These are phyloP conservation scores for Lithospermum erythrorhizon DNA, from an alignment of 257 asterid species.

Conservation along the genomic window DNA sequence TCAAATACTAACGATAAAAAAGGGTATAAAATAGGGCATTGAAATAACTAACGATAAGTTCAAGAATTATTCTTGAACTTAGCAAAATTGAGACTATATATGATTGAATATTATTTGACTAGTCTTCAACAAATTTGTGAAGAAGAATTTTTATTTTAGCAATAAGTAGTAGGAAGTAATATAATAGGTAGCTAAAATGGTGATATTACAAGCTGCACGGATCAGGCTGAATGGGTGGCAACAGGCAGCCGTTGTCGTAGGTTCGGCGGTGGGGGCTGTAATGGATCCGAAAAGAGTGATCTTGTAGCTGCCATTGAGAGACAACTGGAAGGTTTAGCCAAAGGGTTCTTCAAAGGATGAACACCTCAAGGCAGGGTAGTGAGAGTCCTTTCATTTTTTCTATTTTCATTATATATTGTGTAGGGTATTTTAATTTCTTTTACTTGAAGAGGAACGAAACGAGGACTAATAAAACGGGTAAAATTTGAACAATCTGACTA, in stretches of 20 bases:
- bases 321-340: slow-evolving; percentile 84
- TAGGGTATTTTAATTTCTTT: too few species aligned
- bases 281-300: slow-evolving; percentile 84
- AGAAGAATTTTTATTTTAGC: background rate
- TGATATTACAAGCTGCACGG: background rate
- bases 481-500: too few species aligned
- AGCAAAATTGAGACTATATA: too few species aligned
- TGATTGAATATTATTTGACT: too few species aligned
- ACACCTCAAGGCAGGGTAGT: slow-evolving; percentile 83
- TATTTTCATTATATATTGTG: background rate
- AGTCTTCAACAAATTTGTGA: background rate
- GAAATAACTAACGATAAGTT: too few species aligned
- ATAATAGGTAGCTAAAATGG: background rate
- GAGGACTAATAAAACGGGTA: too few species aligned
- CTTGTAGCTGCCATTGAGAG: slow-evolving; percentile 82
- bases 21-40: too few species aligned
- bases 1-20: too few species aligned
- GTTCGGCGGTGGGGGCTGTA: slow-evolving; percentile 80
- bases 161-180: too few species aligned
- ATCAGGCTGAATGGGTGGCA: slow-evolving; percentile 34
- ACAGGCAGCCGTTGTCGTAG: slow-evolving; percentile 82
- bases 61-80: too few species aligned
- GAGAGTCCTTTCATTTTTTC: slow-evolving; percentile 12
- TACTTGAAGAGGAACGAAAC: too few species aligned
- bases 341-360: slow-evolving; percentile 79